Evolutionary conservation across 1,284 basidiomycete species (phyloP).

Genomic region (Cryptococcus hybrid): DNA sequence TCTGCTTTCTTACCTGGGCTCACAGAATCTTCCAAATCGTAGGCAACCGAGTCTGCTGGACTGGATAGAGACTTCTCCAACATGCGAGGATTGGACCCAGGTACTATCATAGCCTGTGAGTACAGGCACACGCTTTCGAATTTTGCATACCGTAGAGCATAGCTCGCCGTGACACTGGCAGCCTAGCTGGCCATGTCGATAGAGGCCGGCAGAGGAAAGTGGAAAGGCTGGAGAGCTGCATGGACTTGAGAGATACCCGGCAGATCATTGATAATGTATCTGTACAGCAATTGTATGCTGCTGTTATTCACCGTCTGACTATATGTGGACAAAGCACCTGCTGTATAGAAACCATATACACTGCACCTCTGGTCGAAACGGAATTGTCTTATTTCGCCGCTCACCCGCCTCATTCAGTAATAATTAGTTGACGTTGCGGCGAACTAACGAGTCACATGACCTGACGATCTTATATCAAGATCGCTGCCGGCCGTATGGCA

Average conservation of each 20-base stretch:
- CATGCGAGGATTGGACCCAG: constrained; percentile 73
- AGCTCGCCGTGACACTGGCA: constrained; percentile 33
- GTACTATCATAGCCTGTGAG: constrained; percentile 53
- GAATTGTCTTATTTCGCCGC: no score
- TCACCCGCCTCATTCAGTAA: no score
- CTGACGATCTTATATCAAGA: no score
- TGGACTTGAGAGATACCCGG: no score
- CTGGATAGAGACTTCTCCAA: constrained; percentile 68
- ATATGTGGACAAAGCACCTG: no score
- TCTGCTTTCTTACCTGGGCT: constrained; percentile 64
- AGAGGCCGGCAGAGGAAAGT: neutral
- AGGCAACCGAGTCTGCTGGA: constrained; percentile 71
- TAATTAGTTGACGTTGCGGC: no score
- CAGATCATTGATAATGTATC: no score
- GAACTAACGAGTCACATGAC: no score
- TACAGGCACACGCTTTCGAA: neutral
- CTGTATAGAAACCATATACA: neutral
- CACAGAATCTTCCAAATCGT: constrained; percentile 82
- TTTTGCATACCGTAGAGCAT: constrained; percentile 40
- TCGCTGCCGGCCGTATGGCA: no score
- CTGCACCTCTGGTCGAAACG: neutral
- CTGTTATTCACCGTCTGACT: no score
- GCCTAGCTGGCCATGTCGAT: neutral
- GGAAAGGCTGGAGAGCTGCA: no score
- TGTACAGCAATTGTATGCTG: no score